Evolutionary conservation across 164 flowering plant species (phyloP).

Genomic region (Sextonia rubra): DNA sequence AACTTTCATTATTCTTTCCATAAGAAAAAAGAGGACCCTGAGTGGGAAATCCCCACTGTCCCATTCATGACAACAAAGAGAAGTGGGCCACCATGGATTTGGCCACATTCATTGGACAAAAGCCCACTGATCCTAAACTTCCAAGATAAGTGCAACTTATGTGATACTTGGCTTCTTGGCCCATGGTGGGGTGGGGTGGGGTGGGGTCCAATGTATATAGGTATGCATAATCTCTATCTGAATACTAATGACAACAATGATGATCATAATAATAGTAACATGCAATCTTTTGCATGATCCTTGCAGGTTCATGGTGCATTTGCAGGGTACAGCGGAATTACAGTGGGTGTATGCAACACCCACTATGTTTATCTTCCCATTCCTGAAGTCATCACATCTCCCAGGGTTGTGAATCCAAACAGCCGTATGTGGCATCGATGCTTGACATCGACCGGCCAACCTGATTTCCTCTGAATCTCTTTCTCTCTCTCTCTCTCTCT

Average conservation of each 20-base stretch:
- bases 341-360: conserved; percentile 46
- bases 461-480: conserved; percentile 30
- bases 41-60: not conserved
- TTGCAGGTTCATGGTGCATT: conserved; percentile 54
- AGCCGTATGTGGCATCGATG: conserved; percentile 61
- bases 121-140: not conserved
- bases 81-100: not conserved
- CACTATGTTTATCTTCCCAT: conserved; percentile 50
- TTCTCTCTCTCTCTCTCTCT: not conserved
- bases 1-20: not conserved
- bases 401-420: conserved; percentile 40
- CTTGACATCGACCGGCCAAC: conserved; percentile 50
- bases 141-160: too few relatives aligned
- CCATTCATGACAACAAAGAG: not conserved
- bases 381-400: conserved; percentile 40
- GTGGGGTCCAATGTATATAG: too few relatives aligned
- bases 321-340: conserved; percentile 48
- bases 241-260: not conserved
- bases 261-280: not conserved
- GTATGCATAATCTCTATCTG: not conserved
- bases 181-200: too few relatives aligned
- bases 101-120: not conserved
- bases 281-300: conserved; percentile 1
- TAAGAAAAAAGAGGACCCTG: not conserved
- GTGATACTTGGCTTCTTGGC: not conserved